A percentile compares a stretch with the other conserved stretches of the same genome.
phyloP scores from a whole-genome alignment of 1,284 basidiomycete genomes.

The Tilletia walkeri region DNA sequence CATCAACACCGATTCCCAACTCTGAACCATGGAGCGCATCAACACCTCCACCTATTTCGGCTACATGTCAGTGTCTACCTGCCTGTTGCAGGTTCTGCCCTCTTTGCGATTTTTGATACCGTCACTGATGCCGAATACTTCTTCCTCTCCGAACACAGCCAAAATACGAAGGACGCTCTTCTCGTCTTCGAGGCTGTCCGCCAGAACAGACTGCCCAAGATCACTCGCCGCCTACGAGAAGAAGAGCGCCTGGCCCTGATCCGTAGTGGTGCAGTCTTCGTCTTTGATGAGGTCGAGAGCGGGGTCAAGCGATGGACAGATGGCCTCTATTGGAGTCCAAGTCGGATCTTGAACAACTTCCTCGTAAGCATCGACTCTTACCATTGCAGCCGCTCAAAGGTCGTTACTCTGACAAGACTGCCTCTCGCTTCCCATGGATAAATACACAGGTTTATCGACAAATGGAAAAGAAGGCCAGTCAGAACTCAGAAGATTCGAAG shows the following conservation, averaged over 20 bases:
- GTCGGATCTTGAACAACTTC: constrained; percentile 88
- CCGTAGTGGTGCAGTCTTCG: constrained; percentile 88
- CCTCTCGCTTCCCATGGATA: neutral
- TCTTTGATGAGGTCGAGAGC: constrained; percentile 95
- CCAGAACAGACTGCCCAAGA: constrained; percentile 82
- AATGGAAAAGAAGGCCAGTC: constrained; percentile 40
- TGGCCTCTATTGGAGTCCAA: constrained; percentile 88
- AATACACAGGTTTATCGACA: constrained; percentile 39
- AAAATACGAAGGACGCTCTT: constrained; percentile 89
- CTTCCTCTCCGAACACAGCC: constrained; percentile 65
- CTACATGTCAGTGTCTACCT: constrained; percentile 3
- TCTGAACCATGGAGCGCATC: neutral
- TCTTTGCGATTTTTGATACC: neutral
- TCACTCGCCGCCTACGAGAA: constrained; percentile 89
- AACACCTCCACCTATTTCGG: neutral
- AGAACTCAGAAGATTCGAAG: constrained; percentile 19
- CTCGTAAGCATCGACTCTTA: constrained; percentile 61
- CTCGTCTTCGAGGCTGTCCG: constrained; percentile 92
- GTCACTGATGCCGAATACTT: too few relatives aligned
- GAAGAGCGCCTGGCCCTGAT: constrained; percentile 84
- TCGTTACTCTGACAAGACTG: neutral
- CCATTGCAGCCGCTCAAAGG: neutral
- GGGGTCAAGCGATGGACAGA: constrained; percentile 99
- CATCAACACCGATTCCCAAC: too few relatives aligned
- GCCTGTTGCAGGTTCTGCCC: neutral